phyloP scores from a whole-genome alignment of 83 land plant genomes.

The Thuja plicata region DNA sequence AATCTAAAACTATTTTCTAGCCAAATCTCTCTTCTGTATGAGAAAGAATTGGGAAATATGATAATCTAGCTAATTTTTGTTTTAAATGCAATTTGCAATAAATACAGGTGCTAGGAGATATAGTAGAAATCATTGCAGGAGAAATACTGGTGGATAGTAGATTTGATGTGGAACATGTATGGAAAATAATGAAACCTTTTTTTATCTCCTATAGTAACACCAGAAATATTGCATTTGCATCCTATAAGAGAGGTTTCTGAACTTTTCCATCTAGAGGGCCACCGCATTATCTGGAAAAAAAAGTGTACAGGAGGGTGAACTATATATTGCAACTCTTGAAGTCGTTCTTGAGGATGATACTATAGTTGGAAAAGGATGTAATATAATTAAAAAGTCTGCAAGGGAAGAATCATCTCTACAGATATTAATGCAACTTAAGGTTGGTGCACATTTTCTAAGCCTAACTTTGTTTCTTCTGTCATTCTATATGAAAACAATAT shows the following conservation, averaged over 20 bases:
- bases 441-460: too few relatives aligned
- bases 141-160: slow-evolving; percentile 77
- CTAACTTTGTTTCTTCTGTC: too few relatives aligned
- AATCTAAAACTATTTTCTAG: not conserved
- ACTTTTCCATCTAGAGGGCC: slow-evolving; percentile 59
- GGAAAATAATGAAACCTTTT: slow-evolving; percentile 76
- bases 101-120: too few relatives aligned
- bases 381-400: slow-evolving; percentile 34
- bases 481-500: too few relatives aligned
- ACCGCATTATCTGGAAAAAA: slow-evolving; percentile 40
- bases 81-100: too few relatives aligned
- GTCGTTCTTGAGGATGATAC: too few relatives aligned
- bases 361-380: slow-evolving; percentile 32
- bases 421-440: slow-evolving; percentile 53
- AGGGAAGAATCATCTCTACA: slow-evolving; percentile 41
- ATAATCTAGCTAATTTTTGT: too few relatives aligned
- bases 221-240: slow-evolving; percentile 69
- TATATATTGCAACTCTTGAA: too few relatives aligned
- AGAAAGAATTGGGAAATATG: too few relatives aligned
- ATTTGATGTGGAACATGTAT: slow-evolving; percentile 68
- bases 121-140: slow-evolving; percentile 94
- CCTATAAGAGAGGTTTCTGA: slow-evolving; percentile 75
- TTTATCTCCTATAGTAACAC: slow-evolving; percentile 89
- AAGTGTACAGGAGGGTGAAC: slow-evolving; percentile 32
- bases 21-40: not conserved